phyloP scores from a whole-genome alignment of 495 filamentous ascomycete genomes.

The Penicillium crystallinum region DNA sequence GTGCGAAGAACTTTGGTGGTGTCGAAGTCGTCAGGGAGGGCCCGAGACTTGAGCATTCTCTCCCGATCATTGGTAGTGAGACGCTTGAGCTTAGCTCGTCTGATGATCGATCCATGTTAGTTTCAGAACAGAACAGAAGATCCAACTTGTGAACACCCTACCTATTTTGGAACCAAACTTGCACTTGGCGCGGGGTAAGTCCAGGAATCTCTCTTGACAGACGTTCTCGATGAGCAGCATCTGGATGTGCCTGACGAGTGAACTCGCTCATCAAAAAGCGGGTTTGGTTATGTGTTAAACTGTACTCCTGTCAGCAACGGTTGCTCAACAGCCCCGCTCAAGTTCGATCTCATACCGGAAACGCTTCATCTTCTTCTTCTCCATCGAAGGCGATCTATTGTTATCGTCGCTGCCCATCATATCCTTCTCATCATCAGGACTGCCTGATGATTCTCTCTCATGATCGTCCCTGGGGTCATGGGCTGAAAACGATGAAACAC shows the following conservation, averaged over 20 bases:
- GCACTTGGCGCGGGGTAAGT: slow-evolving; percentile 87
- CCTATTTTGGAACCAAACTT: slow-evolving; percentile 99
- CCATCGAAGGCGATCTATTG: slow-evolving; percentile 36
- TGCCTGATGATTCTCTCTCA: slow-evolving; percentile 24
- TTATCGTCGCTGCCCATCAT: slow-evolving; percentile 23
- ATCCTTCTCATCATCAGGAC: slow-evolving; percentile 32
- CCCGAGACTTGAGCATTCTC: slow-evolving; percentile 88
- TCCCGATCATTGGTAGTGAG: slow-evolving; percentile 90
- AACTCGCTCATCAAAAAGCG: slow-evolving; percentile 97
- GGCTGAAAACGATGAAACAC: slow-evolving; percentile 10
- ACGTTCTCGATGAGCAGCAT: slow-evolving; percentile 86
- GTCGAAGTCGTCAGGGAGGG: slow-evolving; percentile 87
- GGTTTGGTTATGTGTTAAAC: slow-evolving; percentile 94
- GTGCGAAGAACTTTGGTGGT: slow-evolving; percentile 85
- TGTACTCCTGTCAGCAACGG: slow-evolving; percentile 28
- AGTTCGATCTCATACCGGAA: slow-evolving; percentile 62
- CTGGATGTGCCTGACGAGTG: slow-evolving; percentile 89
- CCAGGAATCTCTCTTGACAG: slow-evolving; percentile 90
- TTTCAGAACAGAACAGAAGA: neutral
- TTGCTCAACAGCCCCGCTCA: neutral
- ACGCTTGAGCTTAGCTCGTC: slow-evolving; percentile 92
- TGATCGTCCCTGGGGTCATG: slow-evolving; percentile 19
- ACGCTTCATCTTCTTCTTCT: slow-evolving; percentile 92
- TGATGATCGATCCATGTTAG: slow-evolving; percentile 36
- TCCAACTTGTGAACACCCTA: slow-evolving; percentile 37